Base-by-base conservation (phyloP, 2,329 filamentous ascomycete species). In the Claviceps lovelessii region DNA sequence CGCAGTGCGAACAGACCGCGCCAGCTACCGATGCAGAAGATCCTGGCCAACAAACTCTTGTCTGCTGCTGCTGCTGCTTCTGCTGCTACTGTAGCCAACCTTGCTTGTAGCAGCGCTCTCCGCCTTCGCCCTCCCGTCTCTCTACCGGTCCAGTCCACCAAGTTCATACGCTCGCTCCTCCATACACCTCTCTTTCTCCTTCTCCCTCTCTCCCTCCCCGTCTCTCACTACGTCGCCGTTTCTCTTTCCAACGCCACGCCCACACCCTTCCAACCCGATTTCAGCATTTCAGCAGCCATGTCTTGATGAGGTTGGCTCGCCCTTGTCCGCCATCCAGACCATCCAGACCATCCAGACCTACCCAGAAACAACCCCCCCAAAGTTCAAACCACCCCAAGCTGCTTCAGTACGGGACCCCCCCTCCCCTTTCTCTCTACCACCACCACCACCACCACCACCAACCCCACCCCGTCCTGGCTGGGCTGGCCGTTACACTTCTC, bases 281-380 rank as follows among this genome's bases (percentile, higher is more conserved):
- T 64, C 66, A 66, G 39, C 50, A 61, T 63, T 66, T 64, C 66
- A 66, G 39, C 50, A 66, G 39, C 50, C 64, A 68, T 70, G 67
- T 65, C 68, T 70, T 70, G 70, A 75, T 74, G 71, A 73, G 70
- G 70, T 66, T 70, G 68, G 65, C 64, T 68, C 65, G 67, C 64
- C 49, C 63, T 67, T 65, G 67, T 68, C 67, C 68, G 65, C 64
- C 68, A 70, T 7, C 39, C 50, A 44, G n/a, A 35, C 64, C 68
- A 70, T 7, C 39, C 50, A 44, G n/a, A 35, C 29, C 17, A 35
- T 17, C 31, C 47, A 23, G 23, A 23, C 23, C 23, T 23, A 23
- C 23, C 23, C 23, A 23, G 23, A 33, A 33, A 33, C 31, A 2
- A 2, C 31, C 31, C 31, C 31, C 31, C 31, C 5, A 37, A 5